A percentile compares a stretch with the other conserved stretches of the same genome.
Conservation (phyloP, 176 grass and related monocot genomes). For the Pontederia paniculata region DNA sequence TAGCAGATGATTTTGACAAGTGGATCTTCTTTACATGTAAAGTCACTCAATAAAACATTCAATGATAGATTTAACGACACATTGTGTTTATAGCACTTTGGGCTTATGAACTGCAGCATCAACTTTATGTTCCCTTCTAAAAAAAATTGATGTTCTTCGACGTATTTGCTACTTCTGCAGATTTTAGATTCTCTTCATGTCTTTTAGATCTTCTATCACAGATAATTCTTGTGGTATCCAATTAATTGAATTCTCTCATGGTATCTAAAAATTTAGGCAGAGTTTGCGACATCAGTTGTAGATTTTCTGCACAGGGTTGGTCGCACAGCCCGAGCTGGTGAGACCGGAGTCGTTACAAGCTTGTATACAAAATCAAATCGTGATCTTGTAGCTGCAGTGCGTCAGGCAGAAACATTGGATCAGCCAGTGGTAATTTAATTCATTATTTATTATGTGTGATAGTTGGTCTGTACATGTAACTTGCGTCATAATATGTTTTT, state of each 20-base stretch:
- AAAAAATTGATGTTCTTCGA: no score
- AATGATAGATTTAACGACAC: no score
- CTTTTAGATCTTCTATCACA: neutral
- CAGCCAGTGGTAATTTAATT: constrained; percentile 59
- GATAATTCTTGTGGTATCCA: neutral
- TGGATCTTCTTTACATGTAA: no score
- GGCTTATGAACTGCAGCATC: no score
- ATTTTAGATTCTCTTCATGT: neutral
- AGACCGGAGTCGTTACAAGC: constrained; percentile 78
- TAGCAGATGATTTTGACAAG: no score
- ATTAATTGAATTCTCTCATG: neutral
- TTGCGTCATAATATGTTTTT: no score
- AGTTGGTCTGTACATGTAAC: no score
- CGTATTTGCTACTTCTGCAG: no score
- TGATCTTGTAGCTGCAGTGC: constrained; percentile 75
- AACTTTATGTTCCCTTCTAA: no score
- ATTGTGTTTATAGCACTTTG: no score
- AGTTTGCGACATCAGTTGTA: constrained; percentile 88
- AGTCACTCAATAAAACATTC: no score
- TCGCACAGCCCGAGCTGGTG: constrained; percentile 80
- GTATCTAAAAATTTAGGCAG: constrained; percentile 37
- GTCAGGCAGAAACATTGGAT: constrained; percentile 53
- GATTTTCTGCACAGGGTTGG: constrained; percentile 97
- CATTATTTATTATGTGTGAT: no score
- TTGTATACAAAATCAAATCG: constrained; percentile 53